Base-by-base conservation (phyloP, 2,329 filamentous ascomycete genomes). In the Colletotrichum lupini region DNA sequence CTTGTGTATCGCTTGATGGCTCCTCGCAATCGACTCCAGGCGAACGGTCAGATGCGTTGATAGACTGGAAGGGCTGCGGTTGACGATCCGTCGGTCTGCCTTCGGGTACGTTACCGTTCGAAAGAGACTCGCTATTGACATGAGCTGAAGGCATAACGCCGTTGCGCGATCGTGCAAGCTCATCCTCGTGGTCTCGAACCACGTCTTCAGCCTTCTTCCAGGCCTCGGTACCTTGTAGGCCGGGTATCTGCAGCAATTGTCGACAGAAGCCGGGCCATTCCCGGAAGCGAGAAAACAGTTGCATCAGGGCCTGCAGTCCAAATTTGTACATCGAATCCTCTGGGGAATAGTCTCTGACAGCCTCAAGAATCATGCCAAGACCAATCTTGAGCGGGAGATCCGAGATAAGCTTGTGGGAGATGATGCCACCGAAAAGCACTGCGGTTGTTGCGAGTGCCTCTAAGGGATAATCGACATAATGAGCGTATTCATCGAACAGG, bases 271-370 rank as follows among this genome's bases (percentile, higher is more conserved):
- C 94, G n/a, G 95, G 95, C 97, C 97, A 99, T 80, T 99, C 97
- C 5, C 91, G 89, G 61, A 99, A 91, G 53, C 97, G 91, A 52
- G 91, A 88, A 68, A 95, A 92, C 67, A 98, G 90, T 81, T 98
- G 95, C 81, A 98, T 92, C 73, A 99, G 89, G 19, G 97, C 97
- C 81, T 99, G 97, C 14, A 99, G 88, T 12, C 97, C 97, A 80
- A 99, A 99, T 79, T 98, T 98, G 86, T 97, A 98, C 97, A 99
- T 98, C 1, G 94, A 92, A 74, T 95, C 92, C 37, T 97, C 93
- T 0, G 93, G 91, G 37, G 89, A 85, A 78, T 97, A 94, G 75
- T 98, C 95, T 76, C 94, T 90, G 28, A 99, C 95, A 14, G 97
- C 95, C 81, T 99, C 95, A n/a, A 98, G 87, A 75, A 99, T 97